Evolutionary conservation across 2,329 filamentous ascomycete species (phyloP).

Genomic region (Macrophomina phaseolina): DNA sequence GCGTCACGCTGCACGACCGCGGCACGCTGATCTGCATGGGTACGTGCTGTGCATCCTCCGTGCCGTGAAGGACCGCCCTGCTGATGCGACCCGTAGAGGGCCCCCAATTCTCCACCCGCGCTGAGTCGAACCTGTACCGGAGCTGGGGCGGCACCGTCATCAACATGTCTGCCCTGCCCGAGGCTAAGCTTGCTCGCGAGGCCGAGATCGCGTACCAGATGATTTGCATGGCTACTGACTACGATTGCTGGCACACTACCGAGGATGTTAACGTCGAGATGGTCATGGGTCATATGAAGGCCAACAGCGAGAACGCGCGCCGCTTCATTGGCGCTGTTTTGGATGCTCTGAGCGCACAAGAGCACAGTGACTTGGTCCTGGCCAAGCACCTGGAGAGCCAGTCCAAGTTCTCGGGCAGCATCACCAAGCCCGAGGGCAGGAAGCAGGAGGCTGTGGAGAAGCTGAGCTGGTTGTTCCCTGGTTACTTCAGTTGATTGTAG

Average conservation of each 20-base stretch:
- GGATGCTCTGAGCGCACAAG: conserved; percentile 79
- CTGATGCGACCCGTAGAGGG: conserved; percentile 64
- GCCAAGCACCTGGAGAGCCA: conserved; percentile 82
- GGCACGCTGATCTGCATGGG: conserved; percentile 88
- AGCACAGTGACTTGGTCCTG: conserved; percentile 74
- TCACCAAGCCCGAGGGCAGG: conserved; percentile 80
- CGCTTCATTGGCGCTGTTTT: conserved; percentile 84
- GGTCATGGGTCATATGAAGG: conserved; percentile 96
- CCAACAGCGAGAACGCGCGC: conserved; percentile 87
- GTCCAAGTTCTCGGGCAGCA: conserved; percentile 78
- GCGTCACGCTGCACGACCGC: conserved; percentile 80
- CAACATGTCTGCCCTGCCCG: conserved; percentile 96
- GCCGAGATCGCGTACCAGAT: conserved; percentile 97
- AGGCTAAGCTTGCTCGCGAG: conserved; percentile 94
- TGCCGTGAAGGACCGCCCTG: neutral
- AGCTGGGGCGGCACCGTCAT: conserved; percentile 92
- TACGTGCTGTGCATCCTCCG: conserved; percentile 58
- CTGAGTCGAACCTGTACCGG: conserved; percentile 94
- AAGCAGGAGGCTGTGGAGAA: conserved; percentile 76
- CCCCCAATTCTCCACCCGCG: conserved; percentile 96
- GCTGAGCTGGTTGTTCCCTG: conserved; percentile 86
- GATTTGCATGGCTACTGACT: conserved; percentile 99
- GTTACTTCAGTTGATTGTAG: conserved; percentile 61
- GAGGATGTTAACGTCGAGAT: conserved; percentile 89
- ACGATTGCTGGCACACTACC: conserved; percentile 93